A percentile compares a stretch with the other conserved stretches of the same genome.
Evolutionary conservation across 1,284 basidiomycete species (phyloP).

Genomic region (Pseudozyma pruni): DNA sequence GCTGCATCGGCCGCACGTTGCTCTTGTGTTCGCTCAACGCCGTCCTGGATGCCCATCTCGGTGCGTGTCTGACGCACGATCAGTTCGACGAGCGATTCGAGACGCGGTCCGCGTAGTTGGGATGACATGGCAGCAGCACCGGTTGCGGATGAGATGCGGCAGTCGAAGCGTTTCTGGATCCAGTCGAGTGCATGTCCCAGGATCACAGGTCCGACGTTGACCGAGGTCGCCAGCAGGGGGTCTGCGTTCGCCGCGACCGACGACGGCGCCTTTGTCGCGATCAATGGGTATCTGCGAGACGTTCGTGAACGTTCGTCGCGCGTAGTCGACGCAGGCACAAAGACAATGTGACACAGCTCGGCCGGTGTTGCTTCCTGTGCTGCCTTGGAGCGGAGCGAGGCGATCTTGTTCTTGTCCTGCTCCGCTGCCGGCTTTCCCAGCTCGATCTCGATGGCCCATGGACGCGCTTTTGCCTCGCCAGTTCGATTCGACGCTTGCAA

Average conservation of each 20-base stretch:
- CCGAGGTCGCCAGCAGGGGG: conserved; percentile 13
- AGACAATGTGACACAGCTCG: conserved; percentile 46
- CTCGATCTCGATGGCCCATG: conserved; percentile 49
- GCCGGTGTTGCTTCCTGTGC: conserved; percentile 32
- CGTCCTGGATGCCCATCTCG: conserved; percentile 17
- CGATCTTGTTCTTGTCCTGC: conserved; percentile 15
- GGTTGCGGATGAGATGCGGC: conserved; percentile 32
- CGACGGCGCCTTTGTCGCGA: conserved; percentile 42
- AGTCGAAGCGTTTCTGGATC: conserved; percentile 52
- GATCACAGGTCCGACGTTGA: conserved; percentile 31
- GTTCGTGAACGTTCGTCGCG: conserved; percentile 16
- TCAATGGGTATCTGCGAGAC: conserved; percentile 32
- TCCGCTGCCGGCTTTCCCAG: conserved; percentile 41
- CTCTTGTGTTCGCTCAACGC: conserved; percentile 14
- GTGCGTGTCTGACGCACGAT: conserved; percentile 37
- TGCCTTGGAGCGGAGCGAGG: conserved; percentile 8
- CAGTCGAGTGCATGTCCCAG: conserved; percentile 45
- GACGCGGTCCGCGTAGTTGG: conserved; percentile 16
- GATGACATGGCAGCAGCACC: conserved; percentile 30
- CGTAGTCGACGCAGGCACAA: conserved; percentile 28
- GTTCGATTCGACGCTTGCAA: conserved; percentile 15
- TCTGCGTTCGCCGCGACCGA: conserved; percentile 10
- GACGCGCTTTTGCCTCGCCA: conserved; percentile 20
- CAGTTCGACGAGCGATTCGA: conserved; percentile 39
- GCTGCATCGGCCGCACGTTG: conserved; percentile 13